Percentiles rank a stretch among this genome's conserved stretches.
Evolutionary conservation across 176 grass and related monocot genomes (phyloP).

Genomic region (Tillandsia fasciculata): DNA sequence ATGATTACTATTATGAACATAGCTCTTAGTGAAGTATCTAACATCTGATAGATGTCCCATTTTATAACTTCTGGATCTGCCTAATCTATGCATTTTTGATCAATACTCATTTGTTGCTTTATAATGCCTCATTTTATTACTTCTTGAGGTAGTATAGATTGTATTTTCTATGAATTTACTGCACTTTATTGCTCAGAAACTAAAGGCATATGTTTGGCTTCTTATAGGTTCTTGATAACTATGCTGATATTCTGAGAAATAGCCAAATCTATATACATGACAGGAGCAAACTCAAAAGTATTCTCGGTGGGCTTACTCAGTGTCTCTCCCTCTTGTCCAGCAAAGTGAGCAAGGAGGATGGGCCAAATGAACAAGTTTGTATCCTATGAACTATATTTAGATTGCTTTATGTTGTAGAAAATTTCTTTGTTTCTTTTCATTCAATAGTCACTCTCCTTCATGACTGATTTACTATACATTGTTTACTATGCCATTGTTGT

Average conservation of each 20-base stretch:
- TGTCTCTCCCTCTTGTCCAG: constrained; percentile 64
- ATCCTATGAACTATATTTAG: not conserved
- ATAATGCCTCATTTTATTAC: too few species aligned
- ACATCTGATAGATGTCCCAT: too few species aligned
- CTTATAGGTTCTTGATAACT: constrained; percentile 66
- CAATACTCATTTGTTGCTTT: too few species aligned
- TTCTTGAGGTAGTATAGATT: not conserved
- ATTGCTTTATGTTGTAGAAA: not conserved
- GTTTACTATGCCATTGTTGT: not conserved
- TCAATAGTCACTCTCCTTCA: not conserved
- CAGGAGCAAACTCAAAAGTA: constrained; percentile 75
- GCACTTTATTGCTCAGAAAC: not conserved
- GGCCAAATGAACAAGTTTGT: constrained; percentile 45
- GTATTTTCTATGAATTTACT: not conserved
- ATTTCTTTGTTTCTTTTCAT: not conserved
- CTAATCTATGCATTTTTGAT: too few species aligned
- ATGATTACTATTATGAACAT: too few species aligned
- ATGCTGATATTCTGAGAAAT: constrained; percentile 63
- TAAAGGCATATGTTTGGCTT: constrained; percentile 8
- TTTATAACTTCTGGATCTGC: too few species aligned
- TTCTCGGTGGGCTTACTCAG: constrained; percentile 68
- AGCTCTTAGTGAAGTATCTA: too few species aligned
- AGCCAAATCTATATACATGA: constrained; percentile 75
- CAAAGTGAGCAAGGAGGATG: constrained; percentile 16
- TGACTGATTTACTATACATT: not conserved